Evolutionary conservation across 192 early-diverging fungal species (phyloP), one percentile per base, ranked within the genome.

Genomic region (Linderina pennispora): DNA sequence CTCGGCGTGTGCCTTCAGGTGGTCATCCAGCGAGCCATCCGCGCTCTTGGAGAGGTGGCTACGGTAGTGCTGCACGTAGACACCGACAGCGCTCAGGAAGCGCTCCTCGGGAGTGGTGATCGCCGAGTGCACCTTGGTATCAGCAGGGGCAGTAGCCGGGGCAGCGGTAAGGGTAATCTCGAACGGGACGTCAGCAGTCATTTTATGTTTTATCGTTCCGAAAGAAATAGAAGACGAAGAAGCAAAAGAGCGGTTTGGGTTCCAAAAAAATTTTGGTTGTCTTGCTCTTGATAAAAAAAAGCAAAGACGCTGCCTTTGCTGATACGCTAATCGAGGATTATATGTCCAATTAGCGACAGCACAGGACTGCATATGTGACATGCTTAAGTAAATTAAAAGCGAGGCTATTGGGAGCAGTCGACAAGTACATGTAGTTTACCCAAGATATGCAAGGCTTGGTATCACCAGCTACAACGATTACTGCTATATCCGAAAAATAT

Each of bases 1-100:
- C 46, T 66, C 58, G 19, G 58, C 54, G 24, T 65, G 52, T 1
- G 33, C 43, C 48, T 66, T 26, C 35, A 74, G 48, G 23, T 74
- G 64, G 42, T 66, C 58, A 20, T 34, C 36, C 19, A 40, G 50
- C 32, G 45, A 32, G 37, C 28, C 20, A 35, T 38, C 13, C 19
- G 39, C 43, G 31, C 28, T 35, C 48, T 44, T 58, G 26, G 48
- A 50, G n/a, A 67, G 53, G 39, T 55, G 55, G 21, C 58, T 56
- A 13, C 48, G 36, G 43, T 61, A 73, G 62, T 73, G 69, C 62
- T 73, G 62, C 40, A 61, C 55, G 40, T 65, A 73, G 32, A 65
- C 62, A 20, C 69, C 69, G 3, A 65, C 58, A 0, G 62, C 48
- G 58, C 62, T 65, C 33, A 73, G 36, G 8, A 16, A 23, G n/a